Evolutionary conservation across 176 grass and related monocot genomes (phyloP), one percentile per base, ranked within the genome.

Genomic region (Tillandsia fasciculata): DNA sequence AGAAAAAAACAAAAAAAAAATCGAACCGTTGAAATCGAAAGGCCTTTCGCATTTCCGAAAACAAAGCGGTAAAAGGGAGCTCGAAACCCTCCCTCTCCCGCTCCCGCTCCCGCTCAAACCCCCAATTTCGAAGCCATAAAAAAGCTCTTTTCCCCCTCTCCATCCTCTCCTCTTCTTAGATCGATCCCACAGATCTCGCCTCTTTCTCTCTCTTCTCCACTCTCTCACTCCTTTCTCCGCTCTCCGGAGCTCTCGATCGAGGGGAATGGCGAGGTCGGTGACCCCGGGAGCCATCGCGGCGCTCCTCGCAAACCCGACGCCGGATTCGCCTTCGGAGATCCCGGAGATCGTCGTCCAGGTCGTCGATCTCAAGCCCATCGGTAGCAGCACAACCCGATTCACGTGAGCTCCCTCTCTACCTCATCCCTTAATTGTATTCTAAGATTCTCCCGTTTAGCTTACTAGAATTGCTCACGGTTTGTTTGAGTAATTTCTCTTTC

Each of bases 341-440:
- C 78, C 82, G 49, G 87, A 80, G 63, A 76, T 84, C 77, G 66
- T 99, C 74, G 73, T 99, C 20, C 94, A 99, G 84, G 89, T 93
- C 82, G 72, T 99, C 56, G 94, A 99, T 77, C 84, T 99, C 76
- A 99, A 85, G 71, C 61, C 89, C 61, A 81, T 99, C 27, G 89
- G 89, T 64, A 77, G 51, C 79, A 85, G 78, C 77, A 77, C 53
- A 64, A 86, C 64, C 75, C 86, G 94, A 63, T 93, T 88, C 84
- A 87, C 77, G 94, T 99, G 18, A 77, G 84, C 26, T 14, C 53
- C 72, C 49, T 5, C n/a, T 7, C 68, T 23, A 52, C 7, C 49
- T 14, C 1, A 3, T 14, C 18, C n/a, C 23, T 12, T 26, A 12
- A 8, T 13, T 15, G 2, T 27, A 28, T 59, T 28, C 57, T 17